Evolutionary conservation across 2,329 filamentous ascomycete genomes (phyloP).

Genomic region (Exophiala dermatitidis): DNA sequence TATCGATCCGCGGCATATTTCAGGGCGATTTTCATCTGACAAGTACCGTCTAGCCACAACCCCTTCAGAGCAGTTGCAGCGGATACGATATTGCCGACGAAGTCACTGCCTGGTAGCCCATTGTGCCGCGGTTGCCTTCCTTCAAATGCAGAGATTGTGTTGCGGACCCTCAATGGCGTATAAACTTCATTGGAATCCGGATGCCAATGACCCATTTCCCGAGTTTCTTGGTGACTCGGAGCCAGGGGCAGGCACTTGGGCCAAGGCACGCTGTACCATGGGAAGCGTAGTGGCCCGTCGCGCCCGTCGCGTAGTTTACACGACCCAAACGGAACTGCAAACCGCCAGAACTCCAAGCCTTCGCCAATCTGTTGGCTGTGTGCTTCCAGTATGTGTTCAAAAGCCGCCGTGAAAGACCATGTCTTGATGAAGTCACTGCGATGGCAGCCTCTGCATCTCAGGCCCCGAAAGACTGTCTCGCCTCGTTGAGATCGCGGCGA

Average conservation of each 20-base stretch:
- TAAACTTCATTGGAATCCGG: slow-evolving; percentile 19
- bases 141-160: slow-evolving; percentile 1
- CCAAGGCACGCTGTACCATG: slow-evolving; percentile 31
- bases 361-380: slow-evolving; percentile 27
- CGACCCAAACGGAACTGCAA: slow-evolving; percentile 12
- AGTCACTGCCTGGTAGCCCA: slow-evolving; percentile 17
- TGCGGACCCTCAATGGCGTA: slow-evolving; percentile 24
- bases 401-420: slow-evolving; percentile 23
- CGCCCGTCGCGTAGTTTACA: slow-evolving; percentile 6
- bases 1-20: slow-evolving; percentile 26
- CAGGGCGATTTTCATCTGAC: slow-evolving; percentile 27
- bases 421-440: slow-evolving; percentile 24
- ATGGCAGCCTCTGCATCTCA: slow-evolving; percentile 30
- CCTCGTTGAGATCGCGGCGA: slow-evolving; percentile 12
- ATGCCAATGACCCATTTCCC: slow-evolving; percentile 27
- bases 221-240: slow-evolving; percentile 28
- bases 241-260: slow-evolving; percentile 31
- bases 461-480: slow-evolving; percentile 20
- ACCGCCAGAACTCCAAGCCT: slow-evolving; percentile 27
- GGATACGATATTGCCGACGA: slow-evolving; percentile 25
- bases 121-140: slow-evolving; percentile 10
- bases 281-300: slow-evolving; percentile 17
- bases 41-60: slow-evolving; percentile 20
- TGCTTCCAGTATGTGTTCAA: slow-evolving; percentile 29
- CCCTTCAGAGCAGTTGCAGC: slow-evolving; percentile 24